Evolutionary conservation across 148 eudicot species (phyloP).

Genomic region (Rhododendron henanense): DNA sequence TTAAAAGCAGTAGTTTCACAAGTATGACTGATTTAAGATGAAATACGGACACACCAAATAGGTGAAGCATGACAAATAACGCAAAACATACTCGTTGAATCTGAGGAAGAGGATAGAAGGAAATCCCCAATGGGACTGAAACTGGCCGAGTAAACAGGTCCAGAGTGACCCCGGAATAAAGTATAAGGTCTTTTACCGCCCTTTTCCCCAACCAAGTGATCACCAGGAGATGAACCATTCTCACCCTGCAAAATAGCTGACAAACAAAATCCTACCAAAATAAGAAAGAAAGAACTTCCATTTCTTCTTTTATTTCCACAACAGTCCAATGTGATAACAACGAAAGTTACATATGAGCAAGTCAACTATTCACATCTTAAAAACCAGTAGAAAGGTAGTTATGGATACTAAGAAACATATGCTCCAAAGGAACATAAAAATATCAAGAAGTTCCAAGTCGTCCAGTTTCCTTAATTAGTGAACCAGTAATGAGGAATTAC

Average conservation of each 20-base stretch:
- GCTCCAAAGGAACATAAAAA: background rate
- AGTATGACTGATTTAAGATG: background rate
- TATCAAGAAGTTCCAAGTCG: background rate
- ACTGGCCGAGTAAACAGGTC: constrained; percentile 87
- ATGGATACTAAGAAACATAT: background rate
- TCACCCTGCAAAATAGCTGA: constrained; percentile 61
- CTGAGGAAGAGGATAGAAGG: constrained; percentile 93
- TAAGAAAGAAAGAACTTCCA: background rate
- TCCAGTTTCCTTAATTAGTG: background rate
- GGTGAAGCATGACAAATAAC: constrained; percentile 9
- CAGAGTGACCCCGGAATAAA: constrained; percentile 88
- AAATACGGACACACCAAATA: background rate
- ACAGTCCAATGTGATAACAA: background rate
- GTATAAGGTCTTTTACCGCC: constrained; percentile 69
- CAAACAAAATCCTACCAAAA: background rate
- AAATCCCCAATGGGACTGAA: constrained; percentile 92
- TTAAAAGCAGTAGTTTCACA: background rate
- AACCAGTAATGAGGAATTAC: background rate
- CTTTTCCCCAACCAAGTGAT: constrained; percentile 37
- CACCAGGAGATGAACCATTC: constrained; percentile 52
- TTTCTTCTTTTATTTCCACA: background rate
- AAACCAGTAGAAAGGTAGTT: background rate
- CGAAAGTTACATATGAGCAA: background rate
- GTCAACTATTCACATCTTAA: background rate
- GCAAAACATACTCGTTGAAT: constrained; percentile 68